Base-by-base conservation (phyloP, 2,329 filamentous ascomycete species). In the Epicoccum sorghinum region DNA sequence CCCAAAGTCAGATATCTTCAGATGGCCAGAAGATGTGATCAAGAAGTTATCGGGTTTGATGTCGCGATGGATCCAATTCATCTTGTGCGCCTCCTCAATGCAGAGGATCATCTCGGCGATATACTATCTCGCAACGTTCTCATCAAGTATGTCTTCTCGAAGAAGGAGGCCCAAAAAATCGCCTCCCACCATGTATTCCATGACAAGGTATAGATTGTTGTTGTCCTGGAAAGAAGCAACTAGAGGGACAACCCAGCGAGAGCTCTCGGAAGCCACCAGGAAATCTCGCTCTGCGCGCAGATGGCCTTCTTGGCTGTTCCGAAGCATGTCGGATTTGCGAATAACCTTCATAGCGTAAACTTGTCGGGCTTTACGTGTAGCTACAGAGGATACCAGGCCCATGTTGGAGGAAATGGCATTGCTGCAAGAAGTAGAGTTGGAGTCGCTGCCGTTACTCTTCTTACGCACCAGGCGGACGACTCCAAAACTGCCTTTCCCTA, bases 271-370 rank as follows among this genome's bases (percentile, higher is more conserved):
- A 5, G 89, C 86, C 24, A 96, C 91, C 7, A 99, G 82, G 61
- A 98, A 96, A 66, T 98, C 95, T 61, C 93, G 82, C 71, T 99
- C 93, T 0, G 93, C 93, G 32, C 91, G 86, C 18, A 99, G 76
- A 76, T 98, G 95, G 0, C 91, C 93, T 75, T 98, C 93, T 76
- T 98, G 95, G 59, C 89, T 89, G 56, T 91, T 95, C 10, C 88
- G 86, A 50, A 98, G 82, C 93, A 97, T 98, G 51, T 91, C 87
- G 0, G 91, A 91, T 71, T 99, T 99, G 53, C 89, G 87, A 62
- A 98, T 98, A 29, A 96, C 90, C 72, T 98, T 98, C 93, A 98
- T 97, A 12, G 95, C 95, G 72, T 89, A 98, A 0, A 96, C 86
- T 52, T 89, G 83, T 38, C 66, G 67, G 14, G 30, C 50, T 29